Evolutionary conservation across 164 flowering plant species (phyloP), one percentile per base, ranked within the genome.

Genomic region (Protea cynaroides): DNA sequence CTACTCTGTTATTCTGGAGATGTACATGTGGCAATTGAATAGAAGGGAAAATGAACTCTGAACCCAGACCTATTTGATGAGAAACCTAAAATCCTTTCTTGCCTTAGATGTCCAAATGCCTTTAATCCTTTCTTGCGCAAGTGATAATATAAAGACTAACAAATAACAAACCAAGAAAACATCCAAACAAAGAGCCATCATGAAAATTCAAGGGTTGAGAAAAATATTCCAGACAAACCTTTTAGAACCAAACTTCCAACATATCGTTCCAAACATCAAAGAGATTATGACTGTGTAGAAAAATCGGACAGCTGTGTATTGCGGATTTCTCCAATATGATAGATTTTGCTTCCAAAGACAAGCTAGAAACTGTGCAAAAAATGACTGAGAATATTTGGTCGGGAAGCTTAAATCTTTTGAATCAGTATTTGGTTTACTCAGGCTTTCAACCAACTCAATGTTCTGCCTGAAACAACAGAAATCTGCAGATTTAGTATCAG

Each of bases 311-410:
- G 96, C 97, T 22, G 96, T 88, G 74, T 95, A 95, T 66, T 89
- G 97, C 12, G 99, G 97, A 71, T 89, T 92, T 70, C 99, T 77
- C 99, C 99, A 95, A 71, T 95, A 95, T 58, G 96, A 92, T 25
- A 84, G 76, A 72, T 95, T 81, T 72, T 95, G 97, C 83, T 92
- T 95, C 97, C 97, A 90, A 18, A 95, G 87, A 68, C 97, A 92
- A 38, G 94, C 85, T 14, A 78, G 44, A 72, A 95, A 92, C 72
- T 95, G 99, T n/a, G 79, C 78, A 64, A 66, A 57, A 63, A 70
- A 82, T 34, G 94, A 65, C 65, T 74, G 86, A 2, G 88, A 80
- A 70, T 92, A 95, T 77, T 84, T 86, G 68, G 94, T 82, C 24
- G 90, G 89, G 66, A 95, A 95, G 65, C 73, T 69, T 65, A 95